A percentile compares a stretch with the other conserved stretches of the same genome.
phyloP scores from a whole-genome alignment of 352 stramenopile species.

The Salisapilia sapeloensis region DNA sequence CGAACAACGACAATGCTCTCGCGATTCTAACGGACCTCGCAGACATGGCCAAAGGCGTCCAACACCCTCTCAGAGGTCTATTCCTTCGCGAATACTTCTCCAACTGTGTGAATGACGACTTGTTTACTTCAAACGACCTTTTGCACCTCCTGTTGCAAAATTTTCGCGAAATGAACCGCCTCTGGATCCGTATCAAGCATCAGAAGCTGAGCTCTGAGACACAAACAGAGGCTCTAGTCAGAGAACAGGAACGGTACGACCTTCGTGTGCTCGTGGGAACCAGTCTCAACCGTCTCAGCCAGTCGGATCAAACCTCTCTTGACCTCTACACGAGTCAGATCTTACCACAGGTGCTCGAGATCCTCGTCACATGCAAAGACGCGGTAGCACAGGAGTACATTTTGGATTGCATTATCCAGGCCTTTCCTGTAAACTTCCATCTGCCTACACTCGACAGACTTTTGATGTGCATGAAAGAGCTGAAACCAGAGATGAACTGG shows the following conservation, averaged over 20 bases:
- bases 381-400: constrained; percentile 96
- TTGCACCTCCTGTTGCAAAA: constrained; percentile 96
- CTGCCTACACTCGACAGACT: constrained; percentile 88
- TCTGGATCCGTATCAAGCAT: constrained; percentile 99
- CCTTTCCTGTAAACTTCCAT: constrained; percentile 97
- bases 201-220: constrained; percentile 31
- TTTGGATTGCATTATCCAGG: constrained; percentile 96
- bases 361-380: constrained; percentile 92
- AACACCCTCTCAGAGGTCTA: constrained; percentile 94
- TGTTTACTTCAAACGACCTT: constrained; percentile 84
- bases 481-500: constrained; percentile 86
- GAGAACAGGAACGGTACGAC: constrained; percentile 84
- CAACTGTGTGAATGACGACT: constrained; percentile 83
- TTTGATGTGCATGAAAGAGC: constrained; percentile 63
- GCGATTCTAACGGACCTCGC: constrained; percentile 96
- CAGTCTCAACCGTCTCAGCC: constrained; percentile 93
- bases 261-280: constrained; percentile 94
- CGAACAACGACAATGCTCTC: constrained; percentile 38
- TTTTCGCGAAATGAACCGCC: constrained; percentile 94
- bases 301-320: constrained; percentile 89
- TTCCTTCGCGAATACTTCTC: constrained; percentile 97
- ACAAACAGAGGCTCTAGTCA: constrained; percentile 60
- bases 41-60: constrained; percentile 97
- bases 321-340: constrained; percentile 82
- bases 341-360: constrained; percentile 84